Evolutionary conservation across 768 basidiomycete species (phyloP), one percentile per base, ranked within the genome.

Genomic region (Cystoderma amianthinum): DNA sequence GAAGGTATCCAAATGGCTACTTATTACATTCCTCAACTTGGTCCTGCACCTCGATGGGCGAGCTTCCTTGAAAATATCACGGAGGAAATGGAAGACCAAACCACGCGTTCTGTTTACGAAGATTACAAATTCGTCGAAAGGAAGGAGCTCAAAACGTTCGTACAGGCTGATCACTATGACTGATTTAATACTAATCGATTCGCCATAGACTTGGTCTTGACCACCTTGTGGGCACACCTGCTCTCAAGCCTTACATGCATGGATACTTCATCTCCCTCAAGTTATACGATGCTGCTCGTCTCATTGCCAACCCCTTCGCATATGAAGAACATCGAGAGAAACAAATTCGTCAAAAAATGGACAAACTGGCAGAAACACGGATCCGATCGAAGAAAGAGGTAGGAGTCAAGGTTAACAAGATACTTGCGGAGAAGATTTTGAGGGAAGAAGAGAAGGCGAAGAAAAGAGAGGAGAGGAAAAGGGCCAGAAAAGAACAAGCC

Each of bases 211-310:
- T 99, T 46, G 89, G 93, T n/a, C 64, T 99, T 58, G 87, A 93
- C 50, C 91, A 95, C 58, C 88, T 99, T 52, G 68, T 96, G 48
- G 96, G 96, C 38, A 95, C 94, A 4, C 82, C 92, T 16, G 81
- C 87, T 13, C 87, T 98, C 71, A 95, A 95, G 62, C 96, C 96
- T 3, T 99, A 98, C 65, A 97, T 99, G 95, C 96, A 99, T 62
- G 96, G 96, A 32, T 98, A 94, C 78, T 98, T 99, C 69, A 63
- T 97, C 47, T 89, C 93, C 3, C 81, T 98, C 63, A 90, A 92
- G 54, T 78, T 98, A 4, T 98, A 98, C 67, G 90, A 94, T 52
- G 85, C 94, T 38, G 96, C 96, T 2, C 83, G 94, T 22, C 76
- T 95, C 48, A 93, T 98, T 50, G 85, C 92, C 43, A 97, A 98